Conservation (phyloP, 495 filamentous ascomycete species). For the Tuber magnatum region DNA sequence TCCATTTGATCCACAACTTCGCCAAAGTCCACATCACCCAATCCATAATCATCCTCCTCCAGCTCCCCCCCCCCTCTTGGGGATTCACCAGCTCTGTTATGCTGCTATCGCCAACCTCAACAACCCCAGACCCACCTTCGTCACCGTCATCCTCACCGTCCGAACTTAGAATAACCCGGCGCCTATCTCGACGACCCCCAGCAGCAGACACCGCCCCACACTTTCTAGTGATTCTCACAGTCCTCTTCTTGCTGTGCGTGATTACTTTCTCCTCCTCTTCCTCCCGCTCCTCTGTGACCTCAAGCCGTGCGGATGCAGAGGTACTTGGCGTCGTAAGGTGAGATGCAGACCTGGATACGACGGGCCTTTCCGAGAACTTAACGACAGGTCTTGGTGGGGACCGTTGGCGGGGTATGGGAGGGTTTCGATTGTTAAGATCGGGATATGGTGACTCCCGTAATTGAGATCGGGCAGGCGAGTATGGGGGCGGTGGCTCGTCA, state of each 20-base stretch:
- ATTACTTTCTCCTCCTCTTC: constrained; percentile 19
- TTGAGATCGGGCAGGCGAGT: constrained; percentile 9
- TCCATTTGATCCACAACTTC: constrained; percentile 11
- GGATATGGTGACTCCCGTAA: constrained; percentile 12
- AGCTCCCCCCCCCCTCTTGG: constrained; percentile 4
- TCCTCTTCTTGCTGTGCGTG: constrained; percentile 18
- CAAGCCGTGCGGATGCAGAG: constrained; percentile 6
- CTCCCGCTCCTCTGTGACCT: constrained; percentile 21
- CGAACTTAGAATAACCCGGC: constrained; percentile 22
- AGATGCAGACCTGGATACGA: not conserved
- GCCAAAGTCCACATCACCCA: constrained; percentile 9
- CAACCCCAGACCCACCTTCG: not conserved
- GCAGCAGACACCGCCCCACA: not conserved
- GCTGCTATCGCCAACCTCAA: constrained; percentile 7
- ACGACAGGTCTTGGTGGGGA: not conserved
- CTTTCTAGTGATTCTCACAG: constrained; percentile 16
- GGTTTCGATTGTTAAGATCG: not conserved
- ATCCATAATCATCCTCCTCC: constrained; percentile 26
- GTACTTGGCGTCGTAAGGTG: not conserved
- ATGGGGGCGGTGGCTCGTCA: constrained; percentile 21
- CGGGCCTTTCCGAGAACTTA: not conserved
- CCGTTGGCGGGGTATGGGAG: not conserved
- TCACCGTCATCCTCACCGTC: constrained; percentile 22
- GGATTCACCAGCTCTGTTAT: constrained; percentile 3
- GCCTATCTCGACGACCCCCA: not conserved